Evolutionary conservation across 805 yeast species (phyloP).

Genomic region (Lachancea sp.): DNA sequence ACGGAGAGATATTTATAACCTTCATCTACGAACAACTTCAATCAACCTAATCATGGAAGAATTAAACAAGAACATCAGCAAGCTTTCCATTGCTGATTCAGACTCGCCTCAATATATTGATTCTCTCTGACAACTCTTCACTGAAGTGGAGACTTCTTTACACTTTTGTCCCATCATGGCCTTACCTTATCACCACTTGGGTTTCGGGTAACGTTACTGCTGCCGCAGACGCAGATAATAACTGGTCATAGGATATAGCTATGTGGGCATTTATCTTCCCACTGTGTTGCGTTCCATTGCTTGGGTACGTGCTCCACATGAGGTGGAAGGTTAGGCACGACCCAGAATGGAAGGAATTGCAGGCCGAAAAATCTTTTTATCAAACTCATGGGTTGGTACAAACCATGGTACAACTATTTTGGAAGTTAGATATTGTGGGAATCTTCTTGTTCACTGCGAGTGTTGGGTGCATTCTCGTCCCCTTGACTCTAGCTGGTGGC

Average conservation of each 20-base stretch:
- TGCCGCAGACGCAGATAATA: conserved; percentile 28
- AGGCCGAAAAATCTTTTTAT: conserved; percentile 36
- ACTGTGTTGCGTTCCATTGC: conserved; percentile 50
- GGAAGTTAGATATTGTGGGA: conserved; percentile 66
- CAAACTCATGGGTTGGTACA: conserved; percentile 34
- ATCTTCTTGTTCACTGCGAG: conserved; percentile 47
- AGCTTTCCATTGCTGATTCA: too few relatives aligned
- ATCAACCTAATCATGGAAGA: too few relatives aligned
- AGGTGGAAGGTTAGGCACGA: conserved; percentile 44
- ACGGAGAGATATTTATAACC: too few relatives aligned
- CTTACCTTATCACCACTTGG: conserved; percentile 75
- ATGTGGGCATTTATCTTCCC: conserved; percentile 80
- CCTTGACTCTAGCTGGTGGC: conserved; percentile 74
- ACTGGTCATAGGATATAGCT: conserved; percentile 71
- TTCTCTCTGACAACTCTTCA: conserved; percentile 60
- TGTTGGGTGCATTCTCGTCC: conserved; percentile 60
- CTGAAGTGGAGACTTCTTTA: conserved; percentile 65
- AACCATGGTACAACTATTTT: conserved; percentile 29
- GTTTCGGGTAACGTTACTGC: conserved; percentile 52
- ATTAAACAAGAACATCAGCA: too few relatives aligned
- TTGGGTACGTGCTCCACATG: conserved; percentile 51
- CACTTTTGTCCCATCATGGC: conserved; percentile 62
- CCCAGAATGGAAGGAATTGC: conserved; percentile 43
- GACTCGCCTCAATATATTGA: too few relatives aligned
- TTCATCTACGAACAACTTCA: too few relatives aligned